Base-by-base conservation (phyloP, 176 grass and related monocot species). In the Carex pumila region DNA sequence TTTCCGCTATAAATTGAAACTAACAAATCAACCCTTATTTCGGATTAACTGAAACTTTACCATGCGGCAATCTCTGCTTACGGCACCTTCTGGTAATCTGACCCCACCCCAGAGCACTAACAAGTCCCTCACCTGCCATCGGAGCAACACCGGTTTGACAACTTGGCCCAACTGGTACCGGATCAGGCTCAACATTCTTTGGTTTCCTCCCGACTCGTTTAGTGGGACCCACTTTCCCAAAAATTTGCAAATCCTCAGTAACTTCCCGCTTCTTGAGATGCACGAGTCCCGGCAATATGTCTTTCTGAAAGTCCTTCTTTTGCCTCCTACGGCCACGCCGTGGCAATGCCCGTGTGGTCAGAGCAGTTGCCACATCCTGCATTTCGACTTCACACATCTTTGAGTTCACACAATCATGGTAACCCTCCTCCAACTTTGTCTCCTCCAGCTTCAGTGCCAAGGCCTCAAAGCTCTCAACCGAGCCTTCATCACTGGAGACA, bases 21-120 rank as follows among this genome's bases (percentile, higher is more conserved):
- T 39, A 68, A 67, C 22, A 29, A 72, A 61, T 57, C 19, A 61
- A 62, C 34, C 61, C 61, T 81, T 43, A 92, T 54, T 65, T 65
- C 86, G 87, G 63, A 81, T 50, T 85, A 86, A 88, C 72, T 7
- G 77, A 78, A 32, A 88, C 32, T 81, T 87, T 92, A 15, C 45
- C 54, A 1, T 90, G 79, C 1, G 86, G 81, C 29, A 82, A 90
- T 84, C 93, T 92, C 56, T 75, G 88, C 55, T 90, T 79, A 49
- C 90, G 84, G 83, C 93, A 94, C 3, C 93, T 86, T 39, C 93
- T 88, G 39, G 90, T 94, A 49, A 90, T 94, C 71, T 89, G 89
- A 84, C 93, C 93, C 93, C 93, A 94, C 32, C 88, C 89, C 7
- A 88, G 79, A 32, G 87, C 87, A 14, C 71, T 78, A 0, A 15